Percentiles rank a stretch among this genome's conserved stretches.
phyloP scores from a whole-genome alignment of 2,329 filamentous ascomycete genomes.

The Cryphonectria japonica region DNA sequence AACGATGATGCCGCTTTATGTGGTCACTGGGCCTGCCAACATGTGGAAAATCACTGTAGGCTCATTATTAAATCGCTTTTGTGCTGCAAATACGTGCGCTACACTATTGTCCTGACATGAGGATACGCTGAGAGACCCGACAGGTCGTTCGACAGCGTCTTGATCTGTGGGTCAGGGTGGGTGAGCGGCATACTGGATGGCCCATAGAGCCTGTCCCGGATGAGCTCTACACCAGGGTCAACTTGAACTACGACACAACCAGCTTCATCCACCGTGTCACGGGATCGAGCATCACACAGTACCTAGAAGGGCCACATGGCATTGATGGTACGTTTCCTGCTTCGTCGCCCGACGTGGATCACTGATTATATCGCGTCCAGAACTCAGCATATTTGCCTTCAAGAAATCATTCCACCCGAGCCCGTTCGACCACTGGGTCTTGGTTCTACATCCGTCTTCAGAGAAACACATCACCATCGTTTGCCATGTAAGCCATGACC shows the following conservation, averaged over 20 bases:
- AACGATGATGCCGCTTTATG: background rate
- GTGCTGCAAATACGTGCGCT: background rate
- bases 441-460: background rate
- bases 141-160: no score
- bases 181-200: no score
- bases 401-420: background rate
- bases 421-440: background rate
- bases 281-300: background rate
- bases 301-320: background rate
- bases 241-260: background rate
- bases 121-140: no score
- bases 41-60: background rate
- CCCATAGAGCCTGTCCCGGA: no score
- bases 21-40: background rate
- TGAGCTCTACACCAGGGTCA: background rate
- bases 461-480: background rate
- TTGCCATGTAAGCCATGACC: background rate
- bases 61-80: background rate
- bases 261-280: background rate
- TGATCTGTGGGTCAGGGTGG: no score
- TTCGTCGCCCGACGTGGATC: background rate
- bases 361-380: slow-evolving; percentile 8
- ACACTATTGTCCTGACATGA: no score
- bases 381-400: background rate
- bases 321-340: background rate